These are phyloP conservation scores for Nothopassalora personata DNA, from an alignment of 2,329 filamentous ascomycete genomes.

Conservation along the genomic window DNA sequence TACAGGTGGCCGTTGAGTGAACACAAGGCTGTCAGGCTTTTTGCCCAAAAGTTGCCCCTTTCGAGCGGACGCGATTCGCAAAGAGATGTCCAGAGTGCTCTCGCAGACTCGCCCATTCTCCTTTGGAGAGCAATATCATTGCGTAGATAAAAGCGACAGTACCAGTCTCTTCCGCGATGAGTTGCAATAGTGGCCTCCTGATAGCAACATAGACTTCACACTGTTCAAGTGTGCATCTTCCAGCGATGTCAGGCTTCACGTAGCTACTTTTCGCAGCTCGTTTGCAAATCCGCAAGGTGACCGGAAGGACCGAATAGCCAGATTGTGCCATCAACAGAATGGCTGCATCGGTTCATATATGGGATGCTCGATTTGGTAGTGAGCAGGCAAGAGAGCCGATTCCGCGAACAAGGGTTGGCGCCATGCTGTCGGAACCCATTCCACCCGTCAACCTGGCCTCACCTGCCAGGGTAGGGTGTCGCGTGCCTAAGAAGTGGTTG, in stretches of 20 bases:
- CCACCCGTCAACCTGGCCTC: background rate
- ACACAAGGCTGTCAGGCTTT: too few species aligned
- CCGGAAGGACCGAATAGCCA: background rate
- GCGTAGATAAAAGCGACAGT: too few species aligned
- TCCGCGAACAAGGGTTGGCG: background rate
- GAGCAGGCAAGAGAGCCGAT: background rate
- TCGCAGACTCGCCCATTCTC: too few species aligned
- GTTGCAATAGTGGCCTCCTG: background rate
- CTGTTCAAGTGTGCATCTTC: background rate
- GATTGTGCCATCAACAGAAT: background rate
- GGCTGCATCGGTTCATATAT: background rate
- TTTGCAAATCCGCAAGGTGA: too few species aligned
- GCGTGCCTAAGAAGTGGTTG: background rate
- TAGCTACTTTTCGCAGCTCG: background rate
- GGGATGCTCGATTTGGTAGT: background rate
- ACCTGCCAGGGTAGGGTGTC: background rate
- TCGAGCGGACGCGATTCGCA: too few species aligned
- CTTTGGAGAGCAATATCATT: too few species aligned
- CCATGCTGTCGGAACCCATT: background rate
- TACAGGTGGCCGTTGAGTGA: too few species aligned
- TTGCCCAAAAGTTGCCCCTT: too few species aligned
- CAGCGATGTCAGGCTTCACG: background rate
- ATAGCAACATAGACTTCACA: background rate
- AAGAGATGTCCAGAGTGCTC: too few species aligned
- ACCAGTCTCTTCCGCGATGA: too few species aligned